Evolutionary conservation across 2,329 filamentous ascomycete species (phyloP), one percentile per base, ranked within the genome.

Genomic region (Fusarium beomiforme): DNA sequence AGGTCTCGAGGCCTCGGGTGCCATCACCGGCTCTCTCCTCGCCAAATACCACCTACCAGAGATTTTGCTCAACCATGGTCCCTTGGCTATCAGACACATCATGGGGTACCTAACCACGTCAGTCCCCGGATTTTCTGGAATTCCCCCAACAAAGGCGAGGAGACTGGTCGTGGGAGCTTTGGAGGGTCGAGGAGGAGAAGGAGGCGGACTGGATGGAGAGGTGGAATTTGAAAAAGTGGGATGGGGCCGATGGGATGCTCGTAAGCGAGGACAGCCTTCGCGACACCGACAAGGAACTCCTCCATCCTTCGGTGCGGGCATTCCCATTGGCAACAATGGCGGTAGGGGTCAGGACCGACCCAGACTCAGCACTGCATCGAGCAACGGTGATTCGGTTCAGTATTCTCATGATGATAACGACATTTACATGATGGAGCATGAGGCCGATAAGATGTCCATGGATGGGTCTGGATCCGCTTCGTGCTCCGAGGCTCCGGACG

Each of bases 181-280:
- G 73, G 95, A 98, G 83, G 92, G 93, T 75, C 91, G 93, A 75
- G 88, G 88, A 74, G 88, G 88, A 70, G 87, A 90, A 71, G 86
- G 87, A 64, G 89, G 90, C 67, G 88, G 88, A 61, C 79, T 88
- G 67, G 86, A 91, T 69, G 91, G 91, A 72, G 91, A 93, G 74
- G 91, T 96, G 76, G 87, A 91, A 78, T 98, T 97, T 79, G 93
- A 97, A 81, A 98, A 98, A 86, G 94, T 98, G 64, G 95, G 95
- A 78, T 98, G 95, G 95, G 96, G 96, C 65, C 90, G 94, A 73
- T 99, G 95, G 95, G 93, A 97, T 81, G 96, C 95, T 68, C 90
- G 90, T 78, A 87, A 89, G 79, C 90, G 90, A 75, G 93, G 91
- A 59, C 88, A 93, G 68, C 83, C 87, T 44, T 76, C 83, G 68